These are phyloP conservation scores for Leptomonas seymouri DNA, from an alignment of 208 protist genomes.

Conservation along the genomic window DNA sequence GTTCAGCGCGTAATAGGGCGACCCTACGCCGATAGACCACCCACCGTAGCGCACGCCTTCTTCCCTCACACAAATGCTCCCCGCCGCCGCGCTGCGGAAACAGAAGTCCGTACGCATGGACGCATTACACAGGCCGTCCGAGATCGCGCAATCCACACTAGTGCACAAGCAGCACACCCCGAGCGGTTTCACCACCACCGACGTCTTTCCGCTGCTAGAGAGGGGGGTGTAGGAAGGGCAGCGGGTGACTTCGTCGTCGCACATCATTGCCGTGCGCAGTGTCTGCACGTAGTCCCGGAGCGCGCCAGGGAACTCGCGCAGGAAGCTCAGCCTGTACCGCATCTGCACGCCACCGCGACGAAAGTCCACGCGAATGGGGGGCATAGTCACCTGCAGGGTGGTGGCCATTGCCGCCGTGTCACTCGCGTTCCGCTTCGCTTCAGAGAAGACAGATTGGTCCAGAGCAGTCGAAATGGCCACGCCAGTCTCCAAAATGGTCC, in stretches of 20 bases:
- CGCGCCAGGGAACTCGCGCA: conserved; percentile 52
- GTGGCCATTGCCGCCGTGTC: conserved; percentile 1
- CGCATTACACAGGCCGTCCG: conserved; percentile 22
- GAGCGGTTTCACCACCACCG: conserved; percentile 39
- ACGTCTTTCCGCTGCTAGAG: not conserved
- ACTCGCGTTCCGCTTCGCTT: not conserved
- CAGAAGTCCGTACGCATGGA: conserved; percentile 43
- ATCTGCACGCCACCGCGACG: conserved; percentile 35
- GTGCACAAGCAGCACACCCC: conserved; percentile 66
- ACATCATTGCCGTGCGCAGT: conserved; percentile 28
- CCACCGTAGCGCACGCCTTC: conserved; percentile 43
- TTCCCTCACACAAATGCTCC: conserved; percentile 20
- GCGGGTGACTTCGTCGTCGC: conserved; percentile 23
- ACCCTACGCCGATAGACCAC: conserved; percentile 29
- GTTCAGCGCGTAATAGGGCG: conserved; percentile 40
- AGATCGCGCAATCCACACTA: conserved; percentile 25
- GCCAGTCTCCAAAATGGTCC: conserved; percentile 19
- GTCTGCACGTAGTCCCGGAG: conserved; percentile 35
- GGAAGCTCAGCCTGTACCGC: conserved; percentile 55
- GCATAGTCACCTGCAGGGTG: conserved; percentile 30
- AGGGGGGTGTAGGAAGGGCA: conserved; percentile 39
- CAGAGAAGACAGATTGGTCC: conserved; percentile 17
- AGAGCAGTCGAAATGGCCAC: conserved; percentile 18
- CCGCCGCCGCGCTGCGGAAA: conserved; percentile 25
- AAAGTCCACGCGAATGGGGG: conserved; percentile 37